A percentile compares a stretch with the other conserved stretches of the same genome.
These are phyloP conservation scores for Coemansia sp. DNA, from an alignment of 192 early-diverging fungal genomes.

Conservation along the genomic window DNA sequence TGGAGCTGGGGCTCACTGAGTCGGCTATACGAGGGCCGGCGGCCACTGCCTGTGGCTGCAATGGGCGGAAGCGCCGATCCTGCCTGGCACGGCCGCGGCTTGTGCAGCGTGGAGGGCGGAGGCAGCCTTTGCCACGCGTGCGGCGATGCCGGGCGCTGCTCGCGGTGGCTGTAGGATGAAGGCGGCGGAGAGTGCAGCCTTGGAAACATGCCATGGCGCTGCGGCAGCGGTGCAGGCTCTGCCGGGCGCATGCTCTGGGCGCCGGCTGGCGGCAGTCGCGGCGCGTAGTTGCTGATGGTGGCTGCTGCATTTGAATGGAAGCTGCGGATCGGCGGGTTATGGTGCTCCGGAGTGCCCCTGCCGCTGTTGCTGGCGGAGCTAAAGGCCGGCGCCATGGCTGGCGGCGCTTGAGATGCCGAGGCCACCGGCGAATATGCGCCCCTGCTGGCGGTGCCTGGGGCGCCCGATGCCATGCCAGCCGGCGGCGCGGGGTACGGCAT, in stretches of 20 bases:
- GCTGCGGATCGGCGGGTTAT: no score
- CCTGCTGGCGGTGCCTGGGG: neutral
- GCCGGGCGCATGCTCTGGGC: neutral
- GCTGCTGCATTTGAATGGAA: no score
- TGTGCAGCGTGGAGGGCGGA: neutral
- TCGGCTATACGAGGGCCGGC: neutral
- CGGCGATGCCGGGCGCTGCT: neutral
- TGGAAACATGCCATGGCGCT: no score
- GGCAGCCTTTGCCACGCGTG: neutral
- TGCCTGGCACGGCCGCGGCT: neutral
- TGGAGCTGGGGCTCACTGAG: no score
- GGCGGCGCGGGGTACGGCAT: neutral
- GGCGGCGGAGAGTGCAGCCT: no score
- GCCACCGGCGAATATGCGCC: neutral
- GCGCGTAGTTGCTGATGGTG: neutral
- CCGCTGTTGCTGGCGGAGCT: neutral
- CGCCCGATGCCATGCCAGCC: neutral
- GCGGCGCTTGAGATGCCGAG: neutral
- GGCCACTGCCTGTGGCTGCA: neutral
- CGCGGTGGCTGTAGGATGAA: no score
- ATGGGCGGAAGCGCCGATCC: neutral
- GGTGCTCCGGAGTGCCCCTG: neutral
- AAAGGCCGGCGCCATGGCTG: neutral
- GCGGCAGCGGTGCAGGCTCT: neutral
- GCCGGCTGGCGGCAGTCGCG: no score